Evolutionary conservation across 306 rosid genomes (phyloP), one percentile per base, ranked within the genome.

Genomic region (Cicer yamashitae): DNA sequence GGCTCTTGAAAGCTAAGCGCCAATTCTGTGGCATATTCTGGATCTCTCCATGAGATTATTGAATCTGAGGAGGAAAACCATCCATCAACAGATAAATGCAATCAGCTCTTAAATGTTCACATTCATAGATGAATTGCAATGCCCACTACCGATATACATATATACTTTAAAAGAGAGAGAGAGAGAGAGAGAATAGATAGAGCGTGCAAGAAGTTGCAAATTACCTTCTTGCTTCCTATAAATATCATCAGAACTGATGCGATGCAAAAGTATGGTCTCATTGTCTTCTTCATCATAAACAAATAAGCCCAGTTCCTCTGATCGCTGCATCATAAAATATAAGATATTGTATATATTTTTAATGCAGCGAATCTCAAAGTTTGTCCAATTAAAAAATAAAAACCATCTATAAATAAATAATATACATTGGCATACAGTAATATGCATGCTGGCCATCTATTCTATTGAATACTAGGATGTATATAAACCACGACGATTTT

Each of bases 1-100:
- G 89, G 71, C 88, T 94, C 98, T 82, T 94, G 98, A 82, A 94
- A 94, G 85, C 98, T 94, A 79, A 94, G 98, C 20, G 98, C 98
- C 82, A 94, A 75, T 71, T 94, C 98, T 10, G 97, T 87, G 40
- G 97, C 87, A 88, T 86, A 86, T 77, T 94, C 97, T 17, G 93
- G 93, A 81, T 94, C 98, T 79, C 94, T 94, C 98, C 98, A 94
- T 37, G 98, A 94, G 80, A 94, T 91, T 64, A 94, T 94, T 52
- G 98, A 88, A 82, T 91, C 98, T 94, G 77, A 48, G 60, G 13
- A 83, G 17, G 67, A 47, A 70, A 69, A 72, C 22, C 52, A 72
- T 71, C 77, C 45, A 48, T 20, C 66, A 85, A 76, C 50, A 12
- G 20, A 53, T 34, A 69, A 68, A 53, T 14, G 4, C 50, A 9